Evolutionary conservation across 2,329 filamentous ascomycete species (phyloP), one percentile per base, ranked within the genome.

Genomic region (Exophiala alcalophila): DNA sequence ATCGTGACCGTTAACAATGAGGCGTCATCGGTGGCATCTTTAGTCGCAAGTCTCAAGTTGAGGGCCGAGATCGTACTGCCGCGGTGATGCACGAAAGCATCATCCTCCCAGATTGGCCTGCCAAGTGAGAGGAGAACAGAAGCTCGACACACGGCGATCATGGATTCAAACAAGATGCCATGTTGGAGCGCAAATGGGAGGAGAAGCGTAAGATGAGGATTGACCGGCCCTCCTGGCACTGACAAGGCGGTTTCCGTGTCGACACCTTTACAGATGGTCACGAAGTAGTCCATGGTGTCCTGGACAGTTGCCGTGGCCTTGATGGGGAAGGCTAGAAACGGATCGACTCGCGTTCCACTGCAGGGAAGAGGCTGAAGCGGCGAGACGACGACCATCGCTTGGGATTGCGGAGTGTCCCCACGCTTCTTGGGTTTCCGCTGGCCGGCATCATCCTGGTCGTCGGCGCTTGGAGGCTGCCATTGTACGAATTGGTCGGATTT

Each of bases 141-240:
- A 4, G 49, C 51, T 28, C 50, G 49, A 36, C 53, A 56, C 18
- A 50, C 38, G 19, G 51, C 47, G 14, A 54, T 49, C 23, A 56
- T 44, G n/a, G 49, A 49, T 34, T 56, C 51, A 26, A 56, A 56
- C 3, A 56, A 42, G 14, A 46, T 29, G 4, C 49, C 20, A 16
- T 54, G 39, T 29, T 54, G 33, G 7, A 54, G 42, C 9, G 52
- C 47, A 30, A 44, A 56, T 9, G 53, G 53, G 2, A 56, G 41
- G 7, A 56, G 29, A 15, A 56, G 29, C n/a, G 50, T 43, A 1
- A 56, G 38, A 26, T 56, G 53, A 25, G 51, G 47, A 25, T 56
- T 52, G 26, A 44, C 38, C 1, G 40, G 18, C 10, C 41, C 44
- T 3, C 40, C 15, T 4, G 29, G 21, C 14, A 38, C 19, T 8